These are phyloP conservation scores for Penicillium sp. DNA, from an alignment of 2,329 filamentous ascomycete species.

Conservation along the genomic window DNA sequence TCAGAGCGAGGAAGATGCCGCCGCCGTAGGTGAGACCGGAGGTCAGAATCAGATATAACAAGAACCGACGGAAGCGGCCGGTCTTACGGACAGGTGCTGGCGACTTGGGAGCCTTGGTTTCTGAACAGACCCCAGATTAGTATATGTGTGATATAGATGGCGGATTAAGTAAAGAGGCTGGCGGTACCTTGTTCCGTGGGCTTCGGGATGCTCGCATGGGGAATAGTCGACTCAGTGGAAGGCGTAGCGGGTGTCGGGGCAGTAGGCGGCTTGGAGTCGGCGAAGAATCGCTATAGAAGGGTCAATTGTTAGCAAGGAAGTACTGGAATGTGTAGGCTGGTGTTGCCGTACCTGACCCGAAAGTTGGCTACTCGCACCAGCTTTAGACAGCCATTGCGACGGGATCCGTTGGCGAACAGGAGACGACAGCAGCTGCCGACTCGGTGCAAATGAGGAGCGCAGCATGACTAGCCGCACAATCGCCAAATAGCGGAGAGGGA, in stretches of 20 bases:
- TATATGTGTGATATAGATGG: slow-evolving; percentile 1
- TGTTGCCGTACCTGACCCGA: slow-evolving; percentile 42
- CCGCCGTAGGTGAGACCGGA: slow-evolving; percentile 78
- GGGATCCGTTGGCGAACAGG: slow-evolving; percentile 37
- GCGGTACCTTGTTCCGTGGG: slow-evolving; percentile 35
- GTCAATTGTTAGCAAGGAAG: slow-evolving; percentile 24
- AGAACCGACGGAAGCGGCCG: slow-evolving; percentile 73
- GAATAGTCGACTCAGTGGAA: slow-evolving; percentile 49
- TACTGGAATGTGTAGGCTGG: neutral
- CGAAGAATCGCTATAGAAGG: slow-evolving; percentile 49
- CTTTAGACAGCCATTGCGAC: slow-evolving; percentile 47
- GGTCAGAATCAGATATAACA: slow-evolving; percentile 75
- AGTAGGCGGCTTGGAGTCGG: slow-evolving; percentile 47
- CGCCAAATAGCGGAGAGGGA: slow-evolving; percentile 29
- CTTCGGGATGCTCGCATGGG: slow-evolving; percentile 51
- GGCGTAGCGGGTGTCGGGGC: slow-evolving; percentile 46
- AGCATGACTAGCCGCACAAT: slow-evolving; percentile 55
- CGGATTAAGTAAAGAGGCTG: slow-evolving; percentile 6
- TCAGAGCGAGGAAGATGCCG: slow-evolving; percentile 87
- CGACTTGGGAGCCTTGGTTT: slow-evolving; percentile 36
- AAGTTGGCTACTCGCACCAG: slow-evolving; percentile 39
- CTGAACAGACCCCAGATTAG: slow-evolving; percentile 41
- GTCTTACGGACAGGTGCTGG: slow-evolving; percentile 59
- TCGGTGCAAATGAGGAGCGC: slow-evolving; percentile 54
- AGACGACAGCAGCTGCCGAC: slow-evolving; percentile 45